Evolutionary conservation across 2,329 filamentous ascomycete species (phyloP).

Genomic region (Ceratocystis smalleyi): DNA sequence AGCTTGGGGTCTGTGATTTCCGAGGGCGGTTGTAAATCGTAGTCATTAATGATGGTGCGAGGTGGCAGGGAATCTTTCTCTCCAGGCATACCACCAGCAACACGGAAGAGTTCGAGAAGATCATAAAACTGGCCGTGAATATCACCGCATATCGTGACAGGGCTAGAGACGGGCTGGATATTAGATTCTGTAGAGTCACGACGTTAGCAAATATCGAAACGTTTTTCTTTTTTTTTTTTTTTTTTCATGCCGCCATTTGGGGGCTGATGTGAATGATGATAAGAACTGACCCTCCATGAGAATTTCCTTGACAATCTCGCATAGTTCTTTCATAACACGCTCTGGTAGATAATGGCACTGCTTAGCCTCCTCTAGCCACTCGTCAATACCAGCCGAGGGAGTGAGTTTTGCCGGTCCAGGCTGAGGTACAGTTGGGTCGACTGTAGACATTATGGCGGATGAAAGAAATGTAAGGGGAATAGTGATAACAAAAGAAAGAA

Average conservation of each 20-base stretch:
- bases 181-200: slow-evolving; percentile 58
- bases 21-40: slow-evolving; percentile 79
- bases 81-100: slow-evolving; percentile 91
- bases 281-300: slow-evolving; percentile 75
- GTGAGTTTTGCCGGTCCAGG: slow-evolving; percentile 78
- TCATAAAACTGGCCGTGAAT: slow-evolving; percentile 99
- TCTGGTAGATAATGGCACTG: slow-evolving; percentile 95
- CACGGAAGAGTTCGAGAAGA: slow-evolving; percentile 86
- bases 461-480: not conserved
- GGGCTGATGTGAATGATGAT: not conserved
- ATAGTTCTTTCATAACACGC: slow-evolving; percentile 93
- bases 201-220: not conserved
- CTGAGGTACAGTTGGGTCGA: slow-evolving; percentile 49
- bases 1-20: slow-evolving; percentile 79
- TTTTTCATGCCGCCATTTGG: not conserved
- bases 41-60: slow-evolving; percentile 67
- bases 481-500: not conserved
- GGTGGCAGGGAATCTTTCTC: slow-evolving; percentile 45
- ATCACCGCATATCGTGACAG: slow-evolving; percentile 93
- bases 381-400: slow-evolving; percentile 72
- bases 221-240: not conserved
- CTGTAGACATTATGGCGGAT: slow-evolving; percentile 8
- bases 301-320: slow-evolving; percentile 96
- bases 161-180: slow-evolving; percentile 92
- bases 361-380: slow-evolving; percentile 94